A percentile compares a stretch with the other conserved stretches of the same genome.
Evolutionary conservation across 2,329 filamentous ascomycete genomes (phyloP).

Genomic region (Xylariaceae sp.): DNA sequence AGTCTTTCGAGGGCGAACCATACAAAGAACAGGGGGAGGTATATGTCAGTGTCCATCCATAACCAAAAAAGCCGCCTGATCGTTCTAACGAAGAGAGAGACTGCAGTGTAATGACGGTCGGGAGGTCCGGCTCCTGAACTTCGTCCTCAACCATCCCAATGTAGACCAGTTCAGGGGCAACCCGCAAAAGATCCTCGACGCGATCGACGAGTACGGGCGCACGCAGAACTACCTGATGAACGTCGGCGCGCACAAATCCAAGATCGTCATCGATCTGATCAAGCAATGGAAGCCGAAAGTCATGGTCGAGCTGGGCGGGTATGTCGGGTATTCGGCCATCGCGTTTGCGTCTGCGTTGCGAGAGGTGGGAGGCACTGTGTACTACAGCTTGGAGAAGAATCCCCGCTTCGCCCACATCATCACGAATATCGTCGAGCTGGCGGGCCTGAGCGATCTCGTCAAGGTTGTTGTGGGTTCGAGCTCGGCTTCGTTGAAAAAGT

Average conservation of each 20-base stretch:
- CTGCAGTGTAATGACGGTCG: slow-evolving; percentile 61
- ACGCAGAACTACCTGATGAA: slow-evolving; percentile 74
- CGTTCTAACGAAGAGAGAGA: background rate
- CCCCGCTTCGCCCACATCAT: slow-evolving; percentile 70
- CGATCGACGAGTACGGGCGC: slow-evolving; percentile 65
- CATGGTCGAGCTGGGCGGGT: slow-evolving; percentile 76
- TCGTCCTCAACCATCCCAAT: slow-evolving; percentile 57
- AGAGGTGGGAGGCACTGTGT: slow-evolving; percentile 57
- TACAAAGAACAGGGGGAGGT: slow-evolving; percentile 40
- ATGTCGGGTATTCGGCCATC: slow-evolving; percentile 76
- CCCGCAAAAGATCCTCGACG: slow-evolving; percentile 57
- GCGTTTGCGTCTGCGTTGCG: slow-evolving; percentile 65
- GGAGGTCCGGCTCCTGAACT: slow-evolving; percentile 68
- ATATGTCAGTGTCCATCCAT: slow-evolving; percentile 28
- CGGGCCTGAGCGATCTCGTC: slow-evolving; percentile 65
- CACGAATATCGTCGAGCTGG: slow-evolving; percentile 63
- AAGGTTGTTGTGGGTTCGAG: slow-evolving; percentile 66
- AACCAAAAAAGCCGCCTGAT: background rate
- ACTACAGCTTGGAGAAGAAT: slow-evolving; percentile 68
- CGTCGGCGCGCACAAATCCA: slow-evolving; percentile 68
- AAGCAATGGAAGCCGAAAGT: slow-evolving; percentile 57
- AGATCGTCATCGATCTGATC: slow-evolving; percentile 65
- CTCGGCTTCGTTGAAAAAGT: slow-evolving; percentile 56
- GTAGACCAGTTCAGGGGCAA: slow-evolving; percentile 59
- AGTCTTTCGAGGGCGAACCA: slow-evolving; percentile 35